Base-by-base conservation (phyloP, 2,329 filamentous ascomycete genomes). In the Pseudogymnoascus sp. region DNA sequence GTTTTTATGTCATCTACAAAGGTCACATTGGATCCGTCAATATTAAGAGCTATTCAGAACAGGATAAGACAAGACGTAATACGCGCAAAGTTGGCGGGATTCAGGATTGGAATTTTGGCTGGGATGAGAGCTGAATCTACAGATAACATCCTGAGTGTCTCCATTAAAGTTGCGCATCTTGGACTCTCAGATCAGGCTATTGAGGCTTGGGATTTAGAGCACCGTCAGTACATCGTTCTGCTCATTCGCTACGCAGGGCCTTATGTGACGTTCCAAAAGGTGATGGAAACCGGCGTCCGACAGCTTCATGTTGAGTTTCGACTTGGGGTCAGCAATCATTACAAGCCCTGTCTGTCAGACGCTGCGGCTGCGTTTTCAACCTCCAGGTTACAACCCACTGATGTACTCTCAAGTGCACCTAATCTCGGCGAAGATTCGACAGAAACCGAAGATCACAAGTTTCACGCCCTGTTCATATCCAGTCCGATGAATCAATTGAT, bases 141-240 rank as follows among this genome's bases (percentile, higher is more conserved):
- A 1, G 76, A 76, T 10, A 80, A 77, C 64, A 78, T 82, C 2
- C 74, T 95, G 17, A 86, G 85, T 4, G 74, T 95, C 1, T 91
- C 91, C 0, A 82, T 89, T 31, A 85, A 85, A 3, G 83, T 90
- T 31, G 78, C 81, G 3, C 89, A 88, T 68, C 82, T 96, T 1
- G 86, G 83, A 0, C 83, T 96, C 11, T 88, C 90, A 0, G 81
- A 87, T 38, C 89, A 93, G 70, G 87, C 86, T 0, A 83, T 91
- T 74, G 81, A 88, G 70, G 89, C 91, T 1, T 96, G 92, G 92
- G 82, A 87, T 65, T 73, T 96, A 10, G 75, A 82, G 13, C 75
- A 79, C 0, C 75, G 79, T 0, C 87, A 92, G 35, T 93, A 93
- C 70, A 74, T 96, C 40, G 82, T 93, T 4, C 78, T 96, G 4